A percentile compares a stretch with the other conserved stretches of the same genome.
Conservation (phyloP, 306 rosid genomes). For the Inga laurina region DNA sequence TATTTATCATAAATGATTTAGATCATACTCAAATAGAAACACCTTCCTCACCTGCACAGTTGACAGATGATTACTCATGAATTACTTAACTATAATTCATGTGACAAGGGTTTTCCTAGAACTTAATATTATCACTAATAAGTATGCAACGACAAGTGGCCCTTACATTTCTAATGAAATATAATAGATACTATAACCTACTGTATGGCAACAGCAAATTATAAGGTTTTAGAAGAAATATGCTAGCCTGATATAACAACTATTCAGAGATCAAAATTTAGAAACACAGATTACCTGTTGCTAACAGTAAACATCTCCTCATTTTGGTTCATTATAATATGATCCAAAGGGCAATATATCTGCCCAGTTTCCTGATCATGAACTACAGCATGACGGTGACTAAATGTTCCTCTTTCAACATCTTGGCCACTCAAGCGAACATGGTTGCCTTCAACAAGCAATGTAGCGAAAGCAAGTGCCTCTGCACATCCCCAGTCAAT, state of each 20-base stretch:
- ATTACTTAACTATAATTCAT: not conserved
- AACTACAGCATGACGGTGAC: conserved; percentile 92
- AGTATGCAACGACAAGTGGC: conserved; percentile 9
- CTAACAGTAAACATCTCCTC: conserved; percentile 96
- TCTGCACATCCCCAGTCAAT: conserved; percentile 96
- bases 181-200: not conserved
- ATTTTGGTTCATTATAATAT: conserved; percentile 80
- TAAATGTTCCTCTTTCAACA: conserved; percentile 97
- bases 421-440: conserved; percentile 96
- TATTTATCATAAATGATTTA: not conserved
- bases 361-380: conserved; percentile 93
- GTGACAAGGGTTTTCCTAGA: not conserved
- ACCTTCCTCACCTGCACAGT: not conserved
- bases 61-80: not conserved
- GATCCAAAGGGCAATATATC: conserved; percentile 82
- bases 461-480: conserved; percentile 96
- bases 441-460: conserved; percentile 92
- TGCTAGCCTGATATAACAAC: not conserved
- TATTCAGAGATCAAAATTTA: not conserved
- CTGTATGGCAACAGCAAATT: not conserved
- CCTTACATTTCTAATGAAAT: not conserved
- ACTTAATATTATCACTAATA: not conserved
- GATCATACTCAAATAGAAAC: not conserved
- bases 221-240: not conserved
- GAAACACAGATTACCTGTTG: conserved; percentile 68